Evolutionary conservation across 2,329 filamentous ascomycete species (phyloP), one percentile per base, ranked within the genome.

Genomic region (Myotisia sp.): DNA sequence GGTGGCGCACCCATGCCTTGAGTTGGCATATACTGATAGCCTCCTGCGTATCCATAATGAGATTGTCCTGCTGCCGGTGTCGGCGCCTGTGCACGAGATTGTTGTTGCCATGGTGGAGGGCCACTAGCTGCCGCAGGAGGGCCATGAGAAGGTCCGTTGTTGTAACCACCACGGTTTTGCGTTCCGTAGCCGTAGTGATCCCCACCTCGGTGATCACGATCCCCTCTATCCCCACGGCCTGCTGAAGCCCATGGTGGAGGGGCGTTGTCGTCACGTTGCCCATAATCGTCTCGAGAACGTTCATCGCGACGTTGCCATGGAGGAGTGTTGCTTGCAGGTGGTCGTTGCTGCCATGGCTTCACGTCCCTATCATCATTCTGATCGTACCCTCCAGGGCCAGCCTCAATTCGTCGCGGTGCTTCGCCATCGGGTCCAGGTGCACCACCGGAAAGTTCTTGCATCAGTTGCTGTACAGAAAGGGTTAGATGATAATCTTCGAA

Each of bases 371-470:
- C 57, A 40, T 49, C 40, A 27, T 54, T 58, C 56, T 74, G 59
- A 33, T 71, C 70, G 44, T 70, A 72, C 22, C 65, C 67, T 36
- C 73, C 74, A 37, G 83, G 80, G 8, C 81, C 83, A 42, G 79
- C 83, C 62, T 92, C 90, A 51, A 98, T 93, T 43, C 81, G 82
- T 44, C 77, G 78, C 46, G 77, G 79, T 23, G 79, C 62, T 29
- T 69, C 65, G 29, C 62, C 70, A 34, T 66, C 64, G 27, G 64
- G 71, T 34, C 64, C 59, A 35, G 76, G 61, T 24, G 63, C 70
- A 41, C 77, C 79, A 43, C 84, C 83, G 42, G 79, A 84, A 47
- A 95, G 74, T 68, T 95, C 90, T 72, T 92, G 80, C 85, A 98
- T 93, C 53, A 98, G 83, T 76, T 87, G 79, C 81, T 84, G 46